Conservation (phyloP, 2,329 filamentous ascomycete genomes). For the Colletotrichum eremochloae region DNA sequence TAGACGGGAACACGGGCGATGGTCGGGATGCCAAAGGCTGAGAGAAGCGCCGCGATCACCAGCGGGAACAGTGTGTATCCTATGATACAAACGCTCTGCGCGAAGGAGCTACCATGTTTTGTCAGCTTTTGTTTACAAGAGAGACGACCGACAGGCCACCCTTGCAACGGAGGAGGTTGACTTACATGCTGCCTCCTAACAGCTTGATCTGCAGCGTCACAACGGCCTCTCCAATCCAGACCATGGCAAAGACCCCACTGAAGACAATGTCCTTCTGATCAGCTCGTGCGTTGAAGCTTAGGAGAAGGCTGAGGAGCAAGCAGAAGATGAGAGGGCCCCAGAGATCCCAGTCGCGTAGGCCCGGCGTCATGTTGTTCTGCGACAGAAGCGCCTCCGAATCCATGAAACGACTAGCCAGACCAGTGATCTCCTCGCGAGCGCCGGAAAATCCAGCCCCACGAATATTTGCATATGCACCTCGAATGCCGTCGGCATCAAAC, state of each 20-base stretch:
- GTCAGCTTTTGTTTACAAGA: conserved; percentile 22
- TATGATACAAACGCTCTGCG: conserved; percentile 97
- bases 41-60: conserved; percentile 91
- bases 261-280: conserved; percentile 92
- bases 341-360: conserved; percentile 95
- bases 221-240: conserved; percentile 96
- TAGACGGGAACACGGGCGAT: conserved; percentile 93
- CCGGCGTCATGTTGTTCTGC: conserved; percentile 85
- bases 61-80: conserved; percentile 98
- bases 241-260: conserved; percentile 94
- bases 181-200: conserved; percentile 95
- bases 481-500: conserved; percentile 68
- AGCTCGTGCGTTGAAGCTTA: conserved; percentile 83
- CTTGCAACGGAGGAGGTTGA: conserved; percentile 45
- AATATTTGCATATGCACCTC: conserved; percentile 73
- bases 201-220: conserved; percentile 99
- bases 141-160: neutral
- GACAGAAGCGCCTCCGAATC: conserved; percentile 72
- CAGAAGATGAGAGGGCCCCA: conserved; percentile 98
- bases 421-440: conserved; percentile 72
- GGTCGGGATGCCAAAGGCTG: conserved; percentile 82
- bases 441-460: conserved; percentile 70
- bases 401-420: conserved; percentile 72
- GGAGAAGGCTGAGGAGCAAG: conserved; percentile 85
- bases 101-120: conserved; percentile 80